Conservation (phyloP, 164 flowering plant species). For the Tinospora cordifolia region DNA sequence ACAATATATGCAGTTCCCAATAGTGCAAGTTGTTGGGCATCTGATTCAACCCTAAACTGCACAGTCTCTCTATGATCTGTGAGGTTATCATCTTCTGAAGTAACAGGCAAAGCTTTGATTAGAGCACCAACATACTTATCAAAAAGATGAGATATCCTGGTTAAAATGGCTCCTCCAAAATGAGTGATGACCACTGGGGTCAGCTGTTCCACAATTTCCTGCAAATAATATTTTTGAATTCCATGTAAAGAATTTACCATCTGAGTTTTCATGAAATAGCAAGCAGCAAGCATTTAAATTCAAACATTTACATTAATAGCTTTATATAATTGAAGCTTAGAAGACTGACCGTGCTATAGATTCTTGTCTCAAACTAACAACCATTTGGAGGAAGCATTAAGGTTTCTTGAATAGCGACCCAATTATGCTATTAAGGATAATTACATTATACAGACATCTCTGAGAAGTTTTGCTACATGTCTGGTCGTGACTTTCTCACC, state of each 20-base stretch:
- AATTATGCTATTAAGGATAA: background rate
- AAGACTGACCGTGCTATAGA: background rate
- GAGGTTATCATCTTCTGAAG: conserved; percentile 80
- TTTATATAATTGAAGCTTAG: background rate
- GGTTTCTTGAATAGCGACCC: background rate
- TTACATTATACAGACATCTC: background rate
- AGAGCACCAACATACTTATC: conserved; percentile 70
- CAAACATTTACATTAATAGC: no score
- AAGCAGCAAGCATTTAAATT: conserved; percentile 1
- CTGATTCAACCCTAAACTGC: conserved; percentile 78
- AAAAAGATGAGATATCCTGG: conserved; percentile 61
- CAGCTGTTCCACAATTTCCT: conserved; percentile 77
- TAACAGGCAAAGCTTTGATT: conserved; percentile 61
- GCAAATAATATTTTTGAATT: conserved; percentile 17
- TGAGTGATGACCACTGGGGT: conserved; percentile 56
- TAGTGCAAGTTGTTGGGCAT: conserved; percentile 90
- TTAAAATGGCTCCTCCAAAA: conserved; percentile 69
- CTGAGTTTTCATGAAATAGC: no score
- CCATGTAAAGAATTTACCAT: background rate
- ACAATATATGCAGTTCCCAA: conserved; percentile 82
- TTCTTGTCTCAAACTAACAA: background rate
- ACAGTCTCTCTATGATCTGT: conserved; percentile 52
- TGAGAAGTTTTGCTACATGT: background rate
- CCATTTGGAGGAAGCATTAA: background rate
- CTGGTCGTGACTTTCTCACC: background rate